Evolutionary conservation across 208 protist species (phyloP), one percentile per base, ranked within the genome.

Genomic region (Leishmania tropica): DNA sequence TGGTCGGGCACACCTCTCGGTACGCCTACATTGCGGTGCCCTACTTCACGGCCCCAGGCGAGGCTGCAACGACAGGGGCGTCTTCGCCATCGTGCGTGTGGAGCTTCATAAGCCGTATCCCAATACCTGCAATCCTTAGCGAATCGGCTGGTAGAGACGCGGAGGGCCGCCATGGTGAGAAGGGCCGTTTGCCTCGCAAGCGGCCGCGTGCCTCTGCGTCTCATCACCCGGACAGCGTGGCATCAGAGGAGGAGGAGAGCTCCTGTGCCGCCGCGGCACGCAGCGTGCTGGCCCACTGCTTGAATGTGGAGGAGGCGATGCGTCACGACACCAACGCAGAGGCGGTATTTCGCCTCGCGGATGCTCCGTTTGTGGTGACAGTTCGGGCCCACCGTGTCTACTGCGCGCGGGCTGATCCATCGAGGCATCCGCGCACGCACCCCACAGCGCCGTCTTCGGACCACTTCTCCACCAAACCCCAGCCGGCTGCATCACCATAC

Each of bases 21-120:
- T 97, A 95, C 85, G 90, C 90, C 17, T 96, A 96, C 79, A 58
- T 95, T 21, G 94, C 87, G 1, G 88, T 94, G 40, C 93, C 93
- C 21, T 83, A 87, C 81, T 85, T 64, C 47, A 76, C 73, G 48
- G 54, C 79, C 11, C 53, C 79, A 1, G 48, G 35, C 0, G 81
- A 81, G 60, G 48, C 71, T 73, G 48, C 78, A 35, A 19, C 75
- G 1, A 13, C 8, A n/a, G 45, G 62, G 35, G 15, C 28, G 5
- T 53, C 51, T 1, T 31, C 53, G 31, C 24, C 79, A 28, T 28
- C 51, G 17, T 87, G 84, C 60, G 62, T 81, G 48, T 87, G 84
- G 84, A 80, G 47, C 17, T 53, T 92, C 11, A 80, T 92, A n/a
- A 70, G 81, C 62, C 85, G 86, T 24, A 45, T 92, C 31, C 88